A percentile compares a stretch with the other conserved stretches of the same genome.
Conservation (phyloP, 2,329 filamentous ascomycete species). For the Colletotrichum sp. region DNA sequence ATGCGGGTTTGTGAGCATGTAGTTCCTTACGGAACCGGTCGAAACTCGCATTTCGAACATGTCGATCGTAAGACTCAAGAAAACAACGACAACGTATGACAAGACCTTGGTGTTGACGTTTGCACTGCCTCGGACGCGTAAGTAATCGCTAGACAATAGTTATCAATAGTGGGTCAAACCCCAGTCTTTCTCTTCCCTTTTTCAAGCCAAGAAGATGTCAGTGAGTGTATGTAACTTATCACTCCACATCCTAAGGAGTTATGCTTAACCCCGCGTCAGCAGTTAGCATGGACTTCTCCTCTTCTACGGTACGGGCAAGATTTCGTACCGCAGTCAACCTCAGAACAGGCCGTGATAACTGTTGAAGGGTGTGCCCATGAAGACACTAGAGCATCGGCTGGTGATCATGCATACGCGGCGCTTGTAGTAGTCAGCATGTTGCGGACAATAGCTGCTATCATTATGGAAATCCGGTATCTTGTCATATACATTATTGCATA, state of each 20-base stretch:
- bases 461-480: neutral
- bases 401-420: neutral
- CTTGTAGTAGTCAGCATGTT: neutral
- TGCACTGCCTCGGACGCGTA: neutral
- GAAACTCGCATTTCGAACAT: rapidly evolving
- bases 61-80: neutral
- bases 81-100: neutral
- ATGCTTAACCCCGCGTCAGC: neutral
- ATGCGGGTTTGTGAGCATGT: no score
- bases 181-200: neutral
- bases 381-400: neutral
- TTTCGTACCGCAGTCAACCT: no score
- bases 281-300: neutral
- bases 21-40: no score
- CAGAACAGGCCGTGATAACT: neutral
- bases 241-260: neutral
- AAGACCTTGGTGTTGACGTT: neutral
- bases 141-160: neutral
- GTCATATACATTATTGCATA: neutral
- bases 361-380: neutral
- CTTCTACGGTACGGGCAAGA: no score
- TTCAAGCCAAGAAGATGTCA: neutral
- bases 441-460: neutral
- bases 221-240: neutral
- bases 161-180: neutral